Conservation (phyloP, 1,284 basidiomycete genomes). For the Naganishia cerealis region DNA sequence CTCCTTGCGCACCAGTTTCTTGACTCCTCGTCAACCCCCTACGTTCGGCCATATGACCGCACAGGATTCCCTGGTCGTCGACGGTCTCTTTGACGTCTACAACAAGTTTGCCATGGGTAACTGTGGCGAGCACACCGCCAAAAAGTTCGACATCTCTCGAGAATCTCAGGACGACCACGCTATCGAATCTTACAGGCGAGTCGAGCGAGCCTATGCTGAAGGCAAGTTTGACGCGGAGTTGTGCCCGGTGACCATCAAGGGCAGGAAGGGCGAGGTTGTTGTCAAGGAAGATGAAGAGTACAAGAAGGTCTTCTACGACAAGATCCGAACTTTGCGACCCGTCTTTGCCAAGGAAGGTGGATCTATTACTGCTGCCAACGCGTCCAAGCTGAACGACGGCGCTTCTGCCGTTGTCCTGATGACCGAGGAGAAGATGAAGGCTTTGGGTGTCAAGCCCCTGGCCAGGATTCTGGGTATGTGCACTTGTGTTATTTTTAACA, state of each 20-base stretch:
- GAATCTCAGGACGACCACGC: conserved; percentile 86
- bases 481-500: conserved; percentile 39
- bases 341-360: conserved; percentile 85
- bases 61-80: conserved; percentile 82
- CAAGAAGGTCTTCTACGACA: conserved; percentile 90
- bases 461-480: conserved; percentile 82
- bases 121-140: conserved; percentile 86
- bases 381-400: conserved; percentile 92
- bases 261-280: conserved; percentile 87
- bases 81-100: conserved; percentile 95
- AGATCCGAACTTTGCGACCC: conserved; percentile 79
- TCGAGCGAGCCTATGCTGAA: conserved; percentile 83
- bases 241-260: conserved; percentile 87
- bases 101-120: conserved; percentile 95
- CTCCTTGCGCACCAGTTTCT: conserved; percentile 64
- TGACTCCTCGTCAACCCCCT: conserved; percentile 82
- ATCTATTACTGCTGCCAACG: conserved; percentile 91
- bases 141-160: conserved; percentile 77
- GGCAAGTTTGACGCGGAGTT: conserved; percentile 86
- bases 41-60: conserved; percentile 85
- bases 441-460: conserved; percentile 82
- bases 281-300: conserved; percentile 96
- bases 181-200: conserved; percentile 90
- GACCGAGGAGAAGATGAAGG: conserved; percentile 83
- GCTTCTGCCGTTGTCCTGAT: conserved; percentile 94